A percentile compares a stretch with the other conserved stretches of the same genome.
phyloP scores from a whole-genome alignment of 768 basidiomycete species.

The Russula virescens region DNA sequence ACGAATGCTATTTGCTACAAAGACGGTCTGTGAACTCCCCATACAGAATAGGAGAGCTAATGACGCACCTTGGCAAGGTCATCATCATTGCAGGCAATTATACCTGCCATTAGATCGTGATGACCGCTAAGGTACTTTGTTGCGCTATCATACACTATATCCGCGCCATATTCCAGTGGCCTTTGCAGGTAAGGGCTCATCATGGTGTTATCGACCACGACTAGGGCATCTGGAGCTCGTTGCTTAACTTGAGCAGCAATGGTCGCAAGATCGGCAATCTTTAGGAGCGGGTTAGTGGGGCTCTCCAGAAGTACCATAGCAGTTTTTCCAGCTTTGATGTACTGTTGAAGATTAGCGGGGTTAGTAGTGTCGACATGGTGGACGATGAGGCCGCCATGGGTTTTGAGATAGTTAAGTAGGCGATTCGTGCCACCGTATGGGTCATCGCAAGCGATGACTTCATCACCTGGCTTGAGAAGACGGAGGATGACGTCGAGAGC shows the following conservation, averaged over 20 bases:
- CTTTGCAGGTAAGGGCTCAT: conserved; percentile 98
- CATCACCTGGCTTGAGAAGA: conserved; percentile 90
- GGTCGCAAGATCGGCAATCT: conserved; percentile 82
- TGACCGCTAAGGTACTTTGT: conserved; percentile 98
- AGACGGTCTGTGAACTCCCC: background rate
- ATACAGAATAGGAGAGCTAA: conserved; percentile 14
- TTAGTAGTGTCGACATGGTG: conserved; percentile 93
- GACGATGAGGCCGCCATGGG: conserved; percentile 82
- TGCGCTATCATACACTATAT: conserved; percentile 96
- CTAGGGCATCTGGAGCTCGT: conserved; percentile 68
- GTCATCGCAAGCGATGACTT: conserved; percentile 94
- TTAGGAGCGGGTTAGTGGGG: conserved; percentile 95
- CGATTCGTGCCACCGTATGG: conserved; percentile 98
- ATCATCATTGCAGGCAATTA: conserved; percentile 86
- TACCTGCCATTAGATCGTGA: conserved; percentile 98
- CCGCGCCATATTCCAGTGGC: conserved; percentile 92
- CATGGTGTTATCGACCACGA: conserved; percentile 98
- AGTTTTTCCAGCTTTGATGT: conserved; percentile 67
- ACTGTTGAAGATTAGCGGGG: conserved; percentile 53
- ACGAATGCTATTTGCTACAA: conserved; percentile 78
- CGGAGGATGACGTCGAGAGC: conserved; percentile 94
- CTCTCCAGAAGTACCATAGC: conserved; percentile 96
- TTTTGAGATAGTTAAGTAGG: conserved; percentile 80
- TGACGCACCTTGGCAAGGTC: conserved; percentile 73
- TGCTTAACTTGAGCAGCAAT: conserved; percentile 84